Evolutionary conservation across 2,329 filamentous ascomycete genomes (phyloP).

Genomic region (Dactylellina cionopaga): DNA sequence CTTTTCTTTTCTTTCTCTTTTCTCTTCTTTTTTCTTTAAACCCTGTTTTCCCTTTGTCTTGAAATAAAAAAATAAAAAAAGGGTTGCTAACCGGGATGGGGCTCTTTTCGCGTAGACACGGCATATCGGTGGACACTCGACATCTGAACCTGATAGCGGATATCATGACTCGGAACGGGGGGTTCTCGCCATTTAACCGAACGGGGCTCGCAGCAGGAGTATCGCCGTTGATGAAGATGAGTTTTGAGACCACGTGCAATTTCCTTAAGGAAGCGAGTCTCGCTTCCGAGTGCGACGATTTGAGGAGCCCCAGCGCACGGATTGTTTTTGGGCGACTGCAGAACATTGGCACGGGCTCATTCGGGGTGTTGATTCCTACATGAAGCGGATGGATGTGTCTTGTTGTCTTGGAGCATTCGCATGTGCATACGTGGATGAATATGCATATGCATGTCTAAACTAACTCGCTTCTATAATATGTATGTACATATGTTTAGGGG

Average conservation of each 20-base stretch:
- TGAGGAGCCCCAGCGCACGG: constrained; percentile 83
- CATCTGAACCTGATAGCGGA: constrained; percentile 96
- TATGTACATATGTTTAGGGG: background rate
- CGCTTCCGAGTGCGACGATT: constrained; percentile 88
- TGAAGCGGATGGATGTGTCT: background rate
- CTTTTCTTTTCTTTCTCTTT: background rate
- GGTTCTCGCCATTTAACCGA: constrained; percentile 90
- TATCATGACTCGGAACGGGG: constrained; percentile 94
- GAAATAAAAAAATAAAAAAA: constrained; percentile 15
- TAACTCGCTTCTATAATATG: too few relatives aligned
- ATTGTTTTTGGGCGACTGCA: constrained; percentile 87
- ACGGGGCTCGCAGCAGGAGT: constrained; percentile 86
- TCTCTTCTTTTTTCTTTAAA: background rate
- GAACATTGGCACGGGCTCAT: constrained; percentile 79
- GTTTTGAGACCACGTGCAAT: constrained; percentile 94
- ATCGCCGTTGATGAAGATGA: constrained; percentile 97
- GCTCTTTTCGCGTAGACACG: constrained; percentile 69
- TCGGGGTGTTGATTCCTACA: constrained; percentile 42
- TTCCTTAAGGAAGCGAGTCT: constrained; percentile 93
- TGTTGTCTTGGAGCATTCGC: too few relatives aligned
- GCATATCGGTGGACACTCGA: constrained; percentile 88
- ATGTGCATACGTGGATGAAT: too few relatives aligned
- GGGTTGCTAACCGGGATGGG: background rate
- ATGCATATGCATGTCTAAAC: background rate
- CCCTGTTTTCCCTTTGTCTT: too few relatives aligned